Percentiles rank a stretch among this genome's conserved stretches.
Conservation (phyloP, 352 stramenopile genomes). For the Thraustochytrium striatum region DNA sequence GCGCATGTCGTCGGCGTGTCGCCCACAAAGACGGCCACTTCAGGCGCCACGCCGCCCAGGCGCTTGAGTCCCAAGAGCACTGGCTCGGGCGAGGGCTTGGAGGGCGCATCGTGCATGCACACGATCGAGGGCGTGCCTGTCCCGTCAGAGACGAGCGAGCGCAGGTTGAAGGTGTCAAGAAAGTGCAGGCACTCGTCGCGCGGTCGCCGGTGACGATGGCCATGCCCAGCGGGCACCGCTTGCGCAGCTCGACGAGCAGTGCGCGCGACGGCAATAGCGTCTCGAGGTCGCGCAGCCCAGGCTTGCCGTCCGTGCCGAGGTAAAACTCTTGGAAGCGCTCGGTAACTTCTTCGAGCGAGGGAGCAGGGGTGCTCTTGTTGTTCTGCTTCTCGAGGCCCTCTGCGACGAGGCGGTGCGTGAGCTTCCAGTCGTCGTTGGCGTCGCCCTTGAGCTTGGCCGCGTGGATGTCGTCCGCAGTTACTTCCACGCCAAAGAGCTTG, state of each 20-base stretch:
- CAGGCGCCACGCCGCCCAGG: slow-evolving; percentile 64
- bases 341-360: slow-evolving; percentile 82
- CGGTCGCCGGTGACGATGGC: slow-evolving; percentile 77
- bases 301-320: slow-evolving; percentile 67
- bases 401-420: slow-evolving; percentile 81
- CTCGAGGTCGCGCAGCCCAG: slow-evolving; percentile 80
- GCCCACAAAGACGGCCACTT: slow-evolving; percentile 80
- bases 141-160: slow-evolving; percentile 75
- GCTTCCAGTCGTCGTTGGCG: slow-evolving; percentile 95
- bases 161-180: slow-evolving; percentile 69
- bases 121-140: slow-evolving; percentile 56
- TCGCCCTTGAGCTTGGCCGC: slow-evolving; percentile 83
- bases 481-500: slow-evolving; percentile 71
- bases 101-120: slow-evolving; percentile 90
- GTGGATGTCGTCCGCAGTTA: slow-evolving; percentile 81
- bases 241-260: slow-evolving; percentile 71
- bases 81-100: slow-evolving; percentile 86
- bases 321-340: slow-evolving; percentile 90
- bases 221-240: slow-evolving; percentile 75
- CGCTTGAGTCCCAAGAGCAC: slow-evolving; percentile 73
- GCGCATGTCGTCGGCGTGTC: slow-evolving; percentile 91
- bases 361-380: slow-evolving; percentile 44
- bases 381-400: slow-evolving; percentile 48
- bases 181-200: slow-evolving; percentile 89
- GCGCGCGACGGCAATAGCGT: slow-evolving; percentile 56